Evolutionary conservation across 805 yeast species (phyloP).

Genomic region (Lipomyces anomalus): DNA sequence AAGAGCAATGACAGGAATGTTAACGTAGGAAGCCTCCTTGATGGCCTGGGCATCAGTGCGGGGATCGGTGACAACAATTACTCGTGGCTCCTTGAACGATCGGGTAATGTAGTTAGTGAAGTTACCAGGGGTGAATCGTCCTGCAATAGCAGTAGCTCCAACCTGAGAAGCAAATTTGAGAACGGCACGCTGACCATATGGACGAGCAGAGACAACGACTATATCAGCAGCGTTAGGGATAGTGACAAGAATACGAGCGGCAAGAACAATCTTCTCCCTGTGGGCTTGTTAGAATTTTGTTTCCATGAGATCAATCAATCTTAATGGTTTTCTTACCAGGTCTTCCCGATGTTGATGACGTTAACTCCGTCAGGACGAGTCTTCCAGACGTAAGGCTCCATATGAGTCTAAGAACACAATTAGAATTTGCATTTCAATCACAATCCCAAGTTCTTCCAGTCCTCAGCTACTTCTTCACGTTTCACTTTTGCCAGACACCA

Average conservation of each 20-base stretch:
- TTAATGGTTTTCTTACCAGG: conserved; percentile 54
- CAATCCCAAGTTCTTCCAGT: neutral
- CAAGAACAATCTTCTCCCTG: conserved; percentile 90
- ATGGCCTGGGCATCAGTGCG: conserved; percentile 99
- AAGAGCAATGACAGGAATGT: conserved; percentile 99
- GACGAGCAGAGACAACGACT: conserved; percentile 98
- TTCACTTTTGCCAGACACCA: neutral
- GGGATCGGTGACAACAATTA: conserved; percentile 98
- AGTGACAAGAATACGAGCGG: conserved; percentile 99
- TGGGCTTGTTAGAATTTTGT: neutral
- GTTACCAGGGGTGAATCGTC: conserved; percentile 99
- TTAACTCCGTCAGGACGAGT: conserved; percentile 99
- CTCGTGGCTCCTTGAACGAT: conserved; percentile 99
- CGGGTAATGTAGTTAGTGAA: conserved; percentile 99
- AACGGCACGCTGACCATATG: conserved; percentile 99
- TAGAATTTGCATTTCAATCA: neutral
- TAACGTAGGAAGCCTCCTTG: conserved; percentile 99
- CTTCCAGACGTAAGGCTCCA: conserved; percentile 88
- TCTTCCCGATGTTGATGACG: conserved; percentile 96
- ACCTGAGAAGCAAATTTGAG: conserved; percentile 99
- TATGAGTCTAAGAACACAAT: conserved; percentile 62
- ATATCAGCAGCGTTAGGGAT: conserved; percentile 98
- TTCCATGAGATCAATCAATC: neutral
- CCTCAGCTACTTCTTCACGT: neutral
- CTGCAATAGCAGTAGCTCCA: conserved; percentile 99